Conservation (phyloP, 1,284 basidiomycete genomes). For the Rhodotorula glutinis region DNA sequence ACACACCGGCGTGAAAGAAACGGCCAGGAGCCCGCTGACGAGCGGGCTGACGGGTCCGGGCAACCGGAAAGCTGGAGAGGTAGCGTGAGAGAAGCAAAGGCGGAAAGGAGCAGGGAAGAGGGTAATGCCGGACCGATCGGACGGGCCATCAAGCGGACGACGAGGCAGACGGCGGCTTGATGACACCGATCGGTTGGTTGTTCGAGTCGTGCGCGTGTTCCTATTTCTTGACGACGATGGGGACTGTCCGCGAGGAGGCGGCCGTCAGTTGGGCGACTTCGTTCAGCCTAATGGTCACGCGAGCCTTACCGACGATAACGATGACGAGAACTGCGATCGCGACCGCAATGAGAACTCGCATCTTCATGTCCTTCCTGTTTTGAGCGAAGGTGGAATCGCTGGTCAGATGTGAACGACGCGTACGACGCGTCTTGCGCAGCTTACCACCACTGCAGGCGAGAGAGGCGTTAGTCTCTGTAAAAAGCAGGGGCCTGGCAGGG, state of each 20-base stretch:
- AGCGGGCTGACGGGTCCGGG: not conserved
- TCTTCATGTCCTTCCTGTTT: slow-evolving; percentile 95
- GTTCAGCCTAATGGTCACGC: too few species aligned
- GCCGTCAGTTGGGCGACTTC: not conserved
- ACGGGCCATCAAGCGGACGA: not conserved
- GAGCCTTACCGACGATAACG: slow-evolving; percentile 68
- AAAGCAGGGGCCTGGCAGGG: not conserved
- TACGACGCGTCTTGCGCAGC: not conserved
- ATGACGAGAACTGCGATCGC: slow-evolving; percentile 83
- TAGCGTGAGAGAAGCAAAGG: not conserved
- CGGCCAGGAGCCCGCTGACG: too few species aligned
- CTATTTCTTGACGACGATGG: slow-evolving; percentile 45
- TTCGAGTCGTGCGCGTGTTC: slow-evolving; percentile 42
- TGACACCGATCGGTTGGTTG: slow-evolving; percentile 28
- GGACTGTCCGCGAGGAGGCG: slow-evolving; percentile 26
- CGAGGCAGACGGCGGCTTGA: slow-evolving; percentile 3
- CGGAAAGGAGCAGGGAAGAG: not conserved
- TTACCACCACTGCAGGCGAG: slow-evolving; percentile 33
- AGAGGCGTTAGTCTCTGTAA: not conserved
- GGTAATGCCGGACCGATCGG: not conserved
- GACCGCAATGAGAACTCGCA: slow-evolving; percentile 83
- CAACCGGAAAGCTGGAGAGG: too few species aligned
- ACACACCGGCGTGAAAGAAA: slow-evolving; percentile 4
- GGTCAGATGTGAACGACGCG: slow-evolving; percentile 15
- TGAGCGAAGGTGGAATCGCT: fast-evolving